Evolutionary conservation across 805 yeast species (phyloP), one percentile per base, ranked within the genome.

Genomic region (Schwanniomyces vanrijiae): DNA sequence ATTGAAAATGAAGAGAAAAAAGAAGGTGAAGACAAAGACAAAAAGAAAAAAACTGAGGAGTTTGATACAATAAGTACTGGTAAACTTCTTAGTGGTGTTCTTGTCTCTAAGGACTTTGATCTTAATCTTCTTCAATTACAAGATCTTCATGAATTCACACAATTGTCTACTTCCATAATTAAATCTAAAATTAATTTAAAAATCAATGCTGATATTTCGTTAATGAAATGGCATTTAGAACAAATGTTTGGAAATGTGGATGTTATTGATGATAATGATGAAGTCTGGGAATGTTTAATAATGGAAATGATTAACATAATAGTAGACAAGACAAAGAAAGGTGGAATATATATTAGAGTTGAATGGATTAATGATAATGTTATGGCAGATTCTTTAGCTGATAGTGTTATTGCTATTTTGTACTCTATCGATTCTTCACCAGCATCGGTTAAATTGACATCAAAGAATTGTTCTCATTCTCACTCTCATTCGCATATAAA

Each of bases 161-260:
- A 89, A 43, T 73, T 94, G 46, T 84, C 95, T 0, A 87, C 97
- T 0, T 88, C 96, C 0, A 77, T 87, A 10, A 83, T 94, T 26
- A 84, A 83, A 59, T 96, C 95, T 54, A 78, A 87, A 53, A 97
- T 92, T 62, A 77, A 83, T 6, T 70, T 94, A 18, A 79, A 80
- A 45, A 87, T 94, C 41, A 83, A 84, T 60, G 95, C 97, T 4
- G 88, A 87, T 38, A 80, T 88, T 28, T 86, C 88, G 40, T 73
- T 94, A 47, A 81, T 94, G 49, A 78, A 80, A 50, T 94, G 95
- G 90, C 98, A 94, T 61, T 77, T 94, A 47, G 81, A 85, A 48
- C 98, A 91, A 62, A 94, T 94, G 99, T 94, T 92, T 76, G 98
- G 97, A 1, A 80, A 76, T 58, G 79, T 90, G 4, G 83, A 84